Evolutionary conservation across 2,329 filamentous ascomycete genomes (phyloP), one percentile per base, ranked within the genome.

Genomic region (Fusarium agapanthi): DNA sequence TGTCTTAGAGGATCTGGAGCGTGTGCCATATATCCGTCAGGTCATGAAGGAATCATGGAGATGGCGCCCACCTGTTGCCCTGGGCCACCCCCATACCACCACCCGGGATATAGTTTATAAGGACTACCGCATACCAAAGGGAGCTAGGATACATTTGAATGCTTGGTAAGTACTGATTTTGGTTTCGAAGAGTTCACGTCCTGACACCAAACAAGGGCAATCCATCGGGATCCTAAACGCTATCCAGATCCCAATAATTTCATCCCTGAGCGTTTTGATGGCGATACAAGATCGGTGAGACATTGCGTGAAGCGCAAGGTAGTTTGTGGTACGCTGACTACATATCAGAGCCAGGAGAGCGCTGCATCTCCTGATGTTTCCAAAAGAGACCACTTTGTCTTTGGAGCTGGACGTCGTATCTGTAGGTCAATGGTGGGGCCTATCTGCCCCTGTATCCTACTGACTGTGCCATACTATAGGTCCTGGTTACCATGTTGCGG

Each of bases 31-130:
- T 11, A 53, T 53, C 14, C 48, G 32, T 8, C 48, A 53, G 10
- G 48, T 37, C 3, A 37, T 53, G 48, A 53, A 53, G 24, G 48
- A 53, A 28, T 53, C 48, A 12, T 53, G 48, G 48, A 37, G 48
- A 26, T 53, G 48, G 32, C 48, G 48, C 6, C 48, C 48, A 8
- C 48, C 48, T 26, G 48, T 53, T 24, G 48, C 48, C 11, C 24
- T 53, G 5, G 48, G 48, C 3, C 32, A 53, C 22, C 48, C 48
- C 10, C 48, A 53, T 35, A 53, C 48, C 18, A 53, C 48, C 14
- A 53, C 32, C 28, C 18, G n/a, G 26, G 48, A 53, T 15, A 26
- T 53, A 16, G 9, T 53, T 8, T 53, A 53, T 13, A 35, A 53
- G n/a, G 32, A 22, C 7, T 35, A 28, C 18, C 32, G 32, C 18